A percentile compares a stretch with the other conserved stretches of the same genome.
Conservation (phyloP, 345 rosid genomes). For the Hibiscus syriacus region DNA sequence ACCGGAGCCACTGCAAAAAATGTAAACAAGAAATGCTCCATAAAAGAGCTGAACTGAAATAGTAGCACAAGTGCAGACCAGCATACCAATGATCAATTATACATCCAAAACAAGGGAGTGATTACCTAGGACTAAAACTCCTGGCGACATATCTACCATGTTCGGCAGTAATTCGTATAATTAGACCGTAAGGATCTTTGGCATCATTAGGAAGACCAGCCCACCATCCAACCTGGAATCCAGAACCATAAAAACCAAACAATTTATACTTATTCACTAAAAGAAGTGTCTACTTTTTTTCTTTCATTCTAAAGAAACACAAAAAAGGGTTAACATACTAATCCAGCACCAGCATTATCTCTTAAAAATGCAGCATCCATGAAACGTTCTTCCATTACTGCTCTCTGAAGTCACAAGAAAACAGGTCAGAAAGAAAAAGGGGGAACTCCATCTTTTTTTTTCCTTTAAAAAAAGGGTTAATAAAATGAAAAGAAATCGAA, state of each 20-base stretch:
- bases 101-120: background rate
- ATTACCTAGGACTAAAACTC: constrained; percentile 77
- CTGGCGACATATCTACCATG: constrained; percentile 95
- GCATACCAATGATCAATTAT: background rate
- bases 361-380: constrained; percentile 71
- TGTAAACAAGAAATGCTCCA: background rate
- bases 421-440: constrained; percentile 1
- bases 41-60: background rate
- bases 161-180: constrained; percentile 93
- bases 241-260: background rate
- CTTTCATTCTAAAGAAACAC: background rate
- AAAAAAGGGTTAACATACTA: constrained; percentile 42
- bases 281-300: too few relatives aligned
- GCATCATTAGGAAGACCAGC: constrained; percentile 72
- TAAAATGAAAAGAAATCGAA: background rate
- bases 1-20: background rate
- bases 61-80: background rate
- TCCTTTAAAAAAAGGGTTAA: background rate
- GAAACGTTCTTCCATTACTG: constrained; percentile 62
- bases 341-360: constrained; percentile 82
- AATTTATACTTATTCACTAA: background rate
- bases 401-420: constrained; percentile 43
- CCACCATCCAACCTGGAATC: constrained; percentile 94
- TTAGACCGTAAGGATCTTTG: constrained; percentile 70
- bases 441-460: background rate